Base-by-base conservation (phyloP, 1,284 basidiomycete species). In the Cryptococcus neoformans region DNA sequence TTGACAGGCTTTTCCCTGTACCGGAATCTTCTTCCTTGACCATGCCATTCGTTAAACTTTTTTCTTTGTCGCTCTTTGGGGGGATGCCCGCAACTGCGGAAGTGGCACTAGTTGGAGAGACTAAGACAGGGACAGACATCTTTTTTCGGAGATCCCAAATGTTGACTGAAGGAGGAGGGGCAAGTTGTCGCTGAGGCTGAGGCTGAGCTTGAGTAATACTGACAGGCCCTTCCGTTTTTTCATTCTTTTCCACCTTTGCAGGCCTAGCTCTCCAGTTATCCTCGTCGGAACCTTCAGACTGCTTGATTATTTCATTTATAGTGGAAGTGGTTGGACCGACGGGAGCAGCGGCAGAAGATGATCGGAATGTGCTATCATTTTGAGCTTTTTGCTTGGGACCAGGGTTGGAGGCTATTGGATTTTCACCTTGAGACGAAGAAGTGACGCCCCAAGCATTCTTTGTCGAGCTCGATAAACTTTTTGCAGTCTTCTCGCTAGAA, bases 141-240 rank as follows among this genome's bases (percentile, higher is more conserved):
- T 72, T 73, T 59, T 70, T 74, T 44, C 72, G 55, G 44, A 68
- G 21, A 34, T 72, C 69, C 75, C 76, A 78, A 8, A 72, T 62
- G 54, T 77, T 75, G 36, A 71, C 65, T 7, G 57, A 51, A 2
- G 66, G 60, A 14, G 70, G 70, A 17, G 68, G 67, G 1, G 60
- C 60, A 16, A 52, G 51, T 40, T 56, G 44, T 11, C 46, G 44
- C 36, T 66, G 62, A 17, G 65, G 64, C 35, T 62, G 51, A 35
- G 64, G 55, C 47, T 57, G 58, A 3, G 16, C 16, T 41, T 41
- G 40, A 11, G 16, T 12, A 28, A 28, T 44, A 3, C 6, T 21
- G 9, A 11, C 21, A 36, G 59, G 51, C 21, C 48, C 51, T 38
- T 47, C 55, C 17, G 37, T 35, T 21, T 49, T 44, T 28, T 11